Conservation (phyloP, 805 yeast species). For the Helenozyma baotianmanensis region DNA sequence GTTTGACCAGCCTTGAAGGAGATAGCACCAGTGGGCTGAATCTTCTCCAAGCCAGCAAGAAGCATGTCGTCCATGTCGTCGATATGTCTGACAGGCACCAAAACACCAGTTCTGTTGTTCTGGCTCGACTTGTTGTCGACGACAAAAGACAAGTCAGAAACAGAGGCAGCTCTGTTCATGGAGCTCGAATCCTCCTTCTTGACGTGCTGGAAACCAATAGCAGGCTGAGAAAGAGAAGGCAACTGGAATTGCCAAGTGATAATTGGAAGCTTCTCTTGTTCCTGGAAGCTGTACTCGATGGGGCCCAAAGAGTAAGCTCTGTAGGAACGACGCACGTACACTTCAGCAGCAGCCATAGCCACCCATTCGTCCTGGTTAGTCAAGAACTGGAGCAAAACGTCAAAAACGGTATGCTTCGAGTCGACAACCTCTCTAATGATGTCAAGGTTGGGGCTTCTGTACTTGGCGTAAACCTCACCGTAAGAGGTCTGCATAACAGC, state of each 20-base stretch:
- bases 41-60: slow-evolving; percentile 64
- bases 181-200: slow-evolving; percentile 31
- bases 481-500: slow-evolving; percentile 86
- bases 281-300: slow-evolving; percentile 55
- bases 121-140: slow-evolving; percentile 63
- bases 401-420: slow-evolving; percentile 93
- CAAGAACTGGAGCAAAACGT: slow-evolving; percentile 89
- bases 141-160: slow-evolving; percentile 84
- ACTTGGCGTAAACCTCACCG: slow-evolving; percentile 75
- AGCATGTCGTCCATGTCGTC: slow-evolving; percentile 89
- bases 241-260: slow-evolving; percentile 86
- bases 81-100: slow-evolving; percentile 73
- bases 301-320: slow-evolving; percentile 89
- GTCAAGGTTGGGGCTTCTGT: slow-evolving; percentile 76
- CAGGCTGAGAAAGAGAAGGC: slow-evolving; percentile 72
- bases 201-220: slow-evolving; percentile 59
- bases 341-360: slow-evolving; percentile 94
- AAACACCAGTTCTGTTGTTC: slow-evolving; percentile 78
- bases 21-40: slow-evolving; percentile 48
- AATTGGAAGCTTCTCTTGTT: slow-evolving; percentile 51
- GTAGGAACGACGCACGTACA: slow-evolving; percentile 93
- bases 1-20: slow-evolving; percentile 29
- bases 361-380: slow-evolving; percentile 80
- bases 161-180: slow-evolving; percentile 85
- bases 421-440: slow-evolving; percentile 89